Base-by-base conservation (phyloP, 768 basidiomycete species). In the Ramaria sp. region DNA sequence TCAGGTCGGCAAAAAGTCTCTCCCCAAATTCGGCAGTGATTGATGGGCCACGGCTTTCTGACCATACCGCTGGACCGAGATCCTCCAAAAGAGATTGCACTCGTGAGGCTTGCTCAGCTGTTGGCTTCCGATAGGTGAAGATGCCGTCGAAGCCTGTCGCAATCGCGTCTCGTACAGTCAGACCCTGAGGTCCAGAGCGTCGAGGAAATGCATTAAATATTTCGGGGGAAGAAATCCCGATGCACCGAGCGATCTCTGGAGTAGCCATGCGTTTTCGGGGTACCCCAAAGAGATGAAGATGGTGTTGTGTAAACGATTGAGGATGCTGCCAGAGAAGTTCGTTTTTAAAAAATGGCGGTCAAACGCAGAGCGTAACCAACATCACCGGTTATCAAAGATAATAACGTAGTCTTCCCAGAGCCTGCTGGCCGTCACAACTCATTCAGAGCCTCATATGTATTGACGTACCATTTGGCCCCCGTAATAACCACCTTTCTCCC, bases 401-500 rank as follows among this genome's bases (percentile, higher is more conserved):
- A 74, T 5, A 97, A 82, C 0, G 95, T 98, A 0, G 93, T 93
- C 71, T 98, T 99, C 15, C 95, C 95, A 0, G 90, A 92, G 43
- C 95, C 88, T 89, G 15, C 15, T n/a, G n/a, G 37, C n/a, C 10
- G 25, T n/a, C 8, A 56, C 25, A 30, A 6, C 20, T 5, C 28
- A 12, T 6, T 20, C n/a, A 5, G 10, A 15, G 39, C 24, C 41
- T 42, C 15, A 30, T 2, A 44, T 12, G 18, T 6, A 24, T 0
- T 10, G 2, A 60, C 70, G 32, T 65, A 84, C 89, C 95, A 64
- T 98, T 99, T 22, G 82, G 70, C 8, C 95, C 94, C 61, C 83
- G 78, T 12, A 99, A 79, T 62, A 94, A 88, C 90, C 92, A 97
- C 27, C 87, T 76, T 42, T 94, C 83, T 38, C 91, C 90, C 60